These are phyloP conservation scores for Neurospora sp. DNA, from an alignment of 2,329 filamentous ascomycete species.

Conservation along the genomic window DNA sequence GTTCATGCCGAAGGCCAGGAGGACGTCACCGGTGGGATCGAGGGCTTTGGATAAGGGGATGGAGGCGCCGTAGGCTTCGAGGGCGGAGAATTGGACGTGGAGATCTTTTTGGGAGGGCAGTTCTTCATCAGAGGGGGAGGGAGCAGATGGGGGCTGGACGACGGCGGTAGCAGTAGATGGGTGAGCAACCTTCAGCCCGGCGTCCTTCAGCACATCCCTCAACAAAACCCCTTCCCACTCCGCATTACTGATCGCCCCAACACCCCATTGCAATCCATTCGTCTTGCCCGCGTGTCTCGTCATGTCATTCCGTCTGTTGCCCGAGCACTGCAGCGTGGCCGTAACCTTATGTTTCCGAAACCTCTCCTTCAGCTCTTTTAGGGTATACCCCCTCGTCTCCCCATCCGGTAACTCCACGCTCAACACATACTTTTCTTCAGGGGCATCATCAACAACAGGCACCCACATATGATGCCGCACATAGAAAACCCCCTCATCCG, in stretches of 20 bases:
- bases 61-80: slow-evolving; percentile 51
- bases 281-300: slow-evolving; percentile 36
- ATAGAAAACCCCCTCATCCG: slow-evolving; percentile 46
- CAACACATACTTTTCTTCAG: slow-evolving; percentile 31
- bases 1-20: slow-evolving; percentile 61
- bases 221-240: slow-evolving; percentile 48
- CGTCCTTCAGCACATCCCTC: slow-evolving; percentile 44
- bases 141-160: slow-evolving; percentile 8
- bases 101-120: slow-evolving; percentile 25
- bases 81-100: slow-evolving; percentile 47
- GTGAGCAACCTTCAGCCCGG: slow-evolving; percentile 31
- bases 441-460: slow-evolving; percentile 28
- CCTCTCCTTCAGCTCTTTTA: slow-evolving; percentile 41
- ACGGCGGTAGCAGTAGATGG: background rate
- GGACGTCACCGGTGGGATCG: slow-evolving; percentile 51
- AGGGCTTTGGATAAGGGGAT: slow-evolving; percentile 50
- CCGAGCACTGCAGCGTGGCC: slow-evolving; percentile 49
- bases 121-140: slow-evolving; percentile 28
- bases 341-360: slow-evolving; percentile 43
- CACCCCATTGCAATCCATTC: slow-evolving; percentile 49
- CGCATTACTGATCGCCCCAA: slow-evolving; percentile 50
- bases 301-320: slow-evolving; percentile 51
- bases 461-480: slow-evolving; percentile 57
- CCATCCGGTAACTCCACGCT: slow-evolving; percentile 48
- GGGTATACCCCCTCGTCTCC: slow-evolving; percentile 39